A percentile compares a stretch with the other conserved stretches of the same genome.
Conservation (phyloP, 2,329 filamentous ascomycete species). For the Ophiocordyceps camponoti-saundersi region DNA sequence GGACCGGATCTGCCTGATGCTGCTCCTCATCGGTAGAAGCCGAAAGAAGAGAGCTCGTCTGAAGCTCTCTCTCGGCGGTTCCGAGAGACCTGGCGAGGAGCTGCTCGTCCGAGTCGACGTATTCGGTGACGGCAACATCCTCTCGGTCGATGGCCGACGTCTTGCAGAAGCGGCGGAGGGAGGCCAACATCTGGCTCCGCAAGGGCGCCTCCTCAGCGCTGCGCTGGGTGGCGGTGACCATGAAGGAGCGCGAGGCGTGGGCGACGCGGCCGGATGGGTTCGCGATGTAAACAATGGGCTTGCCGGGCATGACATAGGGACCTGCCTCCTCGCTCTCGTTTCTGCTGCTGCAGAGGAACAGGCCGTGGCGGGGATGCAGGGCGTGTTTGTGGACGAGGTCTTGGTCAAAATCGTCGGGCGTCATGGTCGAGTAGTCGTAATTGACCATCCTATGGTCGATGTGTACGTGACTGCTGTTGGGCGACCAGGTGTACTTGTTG, state of each 20-base stretch:
- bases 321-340: conserved; percentile 25
- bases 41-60: conserved; percentile 10
- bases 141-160: conserved; percentile 13
- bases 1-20: conserved; percentile 2
- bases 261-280: conserved; percentile 27
- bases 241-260: conserved; percentile 29
- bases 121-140: conserved; percentile 16
- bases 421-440: conserved; percentile 32
- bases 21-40: conserved; percentile 11
- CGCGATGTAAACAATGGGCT: conserved; percentile 31
- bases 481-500: conserved; percentile 30
- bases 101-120: conserved; percentile 14
- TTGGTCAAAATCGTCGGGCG: conserved; percentile 32
- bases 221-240: conserved; percentile 16
- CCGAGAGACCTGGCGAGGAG: conserved; percentile 17
- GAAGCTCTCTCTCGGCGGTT: conserved; percentile 16
- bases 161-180: conserved; percentile 21
- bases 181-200: conserved; percentile 16
- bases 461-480: conserved; percentile 36
- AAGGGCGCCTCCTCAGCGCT: conserved; percentile 16
- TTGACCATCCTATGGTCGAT: conserved; percentile 35
- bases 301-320: conserved; percentile 24
- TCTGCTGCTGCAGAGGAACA: conserved; percentile 29
- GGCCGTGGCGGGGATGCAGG: conserved; percentile 35
- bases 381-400: conserved; percentile 29